Percentiles rank a stretch among this genome's conserved stretches.
Conservation (phyloP, 192 early-diverging fungal species). For the Backusella psychrophila region DNA sequence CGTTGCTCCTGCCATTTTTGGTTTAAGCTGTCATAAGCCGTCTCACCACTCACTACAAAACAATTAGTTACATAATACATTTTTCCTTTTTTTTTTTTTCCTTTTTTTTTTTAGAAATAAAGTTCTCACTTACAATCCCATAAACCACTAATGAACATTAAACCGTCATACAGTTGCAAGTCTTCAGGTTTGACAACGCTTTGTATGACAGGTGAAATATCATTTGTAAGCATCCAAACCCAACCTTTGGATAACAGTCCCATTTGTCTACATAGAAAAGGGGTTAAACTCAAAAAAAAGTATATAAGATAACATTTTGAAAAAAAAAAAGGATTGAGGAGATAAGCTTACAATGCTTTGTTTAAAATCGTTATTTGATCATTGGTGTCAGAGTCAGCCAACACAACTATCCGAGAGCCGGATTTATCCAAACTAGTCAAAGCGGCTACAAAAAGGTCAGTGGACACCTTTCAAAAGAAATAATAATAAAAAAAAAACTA, state of each 20-base stretch:
- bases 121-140: slow-evolving; percentile 24
- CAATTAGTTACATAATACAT: background rate
- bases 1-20: slow-evolving; percentile 5
- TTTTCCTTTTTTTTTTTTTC: background rate
- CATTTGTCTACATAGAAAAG: slow-evolving; percentile 10
- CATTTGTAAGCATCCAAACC: slow-evolving; percentile 29
- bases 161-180: slow-evolving; percentile 11
- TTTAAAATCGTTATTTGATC: slow-evolving; percentile 12
- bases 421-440: background rate
- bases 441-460: background rate
- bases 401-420: slow-evolving; percentile 6
- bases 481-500: background rate
- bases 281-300: background rate
- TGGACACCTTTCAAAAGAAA: background rate
- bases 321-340: background rate
- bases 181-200: background rate
- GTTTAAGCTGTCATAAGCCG: slow-evolving; percentile 11
- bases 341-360: slow-evolving; percentile 1
- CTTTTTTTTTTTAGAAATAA: background rate
- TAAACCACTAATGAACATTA: slow-evolving; percentile 31
- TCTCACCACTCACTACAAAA: slow-evolving; percentile 21
- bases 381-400: slow-evolving; percentile 9
- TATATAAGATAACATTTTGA: background rate
- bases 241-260: slow-evolving; percentile 23
- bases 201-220: slow-evolving; percentile 1